phyloP scores from a whole-genome alignment of 2,329 filamentous ascomycete genomes.

The Pseudocercospora cruenta region DNA sequence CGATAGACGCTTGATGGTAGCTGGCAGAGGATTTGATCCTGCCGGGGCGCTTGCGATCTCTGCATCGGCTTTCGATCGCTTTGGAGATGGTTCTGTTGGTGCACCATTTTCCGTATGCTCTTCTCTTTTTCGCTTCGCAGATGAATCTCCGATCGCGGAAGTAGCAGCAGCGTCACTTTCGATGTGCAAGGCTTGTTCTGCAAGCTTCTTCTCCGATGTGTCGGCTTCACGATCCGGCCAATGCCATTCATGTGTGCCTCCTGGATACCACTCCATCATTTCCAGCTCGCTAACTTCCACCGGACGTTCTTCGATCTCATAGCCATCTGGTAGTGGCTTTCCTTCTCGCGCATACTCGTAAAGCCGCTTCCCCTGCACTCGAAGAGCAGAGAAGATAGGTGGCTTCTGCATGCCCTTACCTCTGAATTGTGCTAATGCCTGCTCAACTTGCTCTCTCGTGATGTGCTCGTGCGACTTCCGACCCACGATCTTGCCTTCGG shows the following conservation, averaged over 20 bases:
- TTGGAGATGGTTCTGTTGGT: slow-evolving; percentile 34
- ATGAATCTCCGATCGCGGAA: slow-evolving; percentile 11
- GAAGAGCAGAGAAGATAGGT: slow-evolving; percentile 88
- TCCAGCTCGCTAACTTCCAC: slow-evolving; percentile 79
- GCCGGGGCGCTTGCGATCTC: slow-evolving; percentile 10
- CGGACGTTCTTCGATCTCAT: slow-evolving; percentile 78
- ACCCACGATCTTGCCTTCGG: slow-evolving; percentile 78
- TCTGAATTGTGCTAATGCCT: slow-evolving; percentile 72
- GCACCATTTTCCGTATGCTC: slow-evolving; percentile 21
- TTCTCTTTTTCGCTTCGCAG: slow-evolving; percentile 39
- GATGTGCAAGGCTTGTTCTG: slow-evolving; percentile 64
- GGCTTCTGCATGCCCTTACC: slow-evolving; percentile 88
- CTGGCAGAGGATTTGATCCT: slow-evolving; percentile 8
- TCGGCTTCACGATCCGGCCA: slow-evolving; percentile 82
- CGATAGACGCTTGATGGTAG: slow-evolving; percentile 12
- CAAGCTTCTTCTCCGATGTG: slow-evolving; percentile 73
- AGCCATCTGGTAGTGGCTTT: slow-evolving; percentile 70
- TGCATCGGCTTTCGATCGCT: slow-evolving; percentile 43
- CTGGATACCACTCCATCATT: slow-evolving; percentile 80
- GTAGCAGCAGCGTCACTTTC: slow-evolving; percentile 40
- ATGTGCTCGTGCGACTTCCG: slow-evolving; percentile 78
- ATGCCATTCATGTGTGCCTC: slow-evolving; percentile 75
- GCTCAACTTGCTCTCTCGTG: slow-evolving; percentile 76
- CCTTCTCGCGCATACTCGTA: slow-evolving; percentile 96
- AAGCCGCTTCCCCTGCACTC: slow-evolving; percentile 89